Base-by-base conservation (phyloP, 805 yeast genomes). In the Candida ponderosae region DNA sequence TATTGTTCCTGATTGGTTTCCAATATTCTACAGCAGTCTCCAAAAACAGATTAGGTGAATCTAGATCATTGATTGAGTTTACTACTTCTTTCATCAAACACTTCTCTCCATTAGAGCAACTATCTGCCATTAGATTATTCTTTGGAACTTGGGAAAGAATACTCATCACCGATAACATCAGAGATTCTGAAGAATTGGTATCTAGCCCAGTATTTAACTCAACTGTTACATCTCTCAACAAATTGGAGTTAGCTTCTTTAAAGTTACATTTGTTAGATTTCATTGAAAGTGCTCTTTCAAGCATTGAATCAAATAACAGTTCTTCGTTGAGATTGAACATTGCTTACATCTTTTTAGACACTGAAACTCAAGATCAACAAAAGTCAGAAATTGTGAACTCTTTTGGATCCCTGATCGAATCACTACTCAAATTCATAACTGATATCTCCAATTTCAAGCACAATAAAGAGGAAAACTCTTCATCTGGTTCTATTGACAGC, bases 1-100 rank as follows among this genome's bases (percentile, higher is more conserved):
- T 90, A 33, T 57, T 90, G 44, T 80, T 85, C 50, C 68, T 93
- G 48, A 72, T 90, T 51, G 90, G 94, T 37, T 85, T 77, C 53
- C 95, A 87, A 54, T 84, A 76, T 51, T 74, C 79, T 8, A 65
- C 66, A 23, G 65, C 76, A 15, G 59, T 70, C 33, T 51, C 62
- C 15, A 77, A 72, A 46, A 75, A 75, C 51, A 82, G 78, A 53
- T 56, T 66, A 34, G 72, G 76, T 29, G 96, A 87, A 38, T 74
- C 86, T 30, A 72, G 73, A 43, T 66, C 81, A 1, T 59, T 84
- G 29, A 63, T 79, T 39, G 95, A 85, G 46, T 90, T 90, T 56
- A 68, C 81, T 2, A 66, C 77, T 14, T 65, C 85, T 0, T 82
- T 88, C 54, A 54, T 86, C 58, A 75, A 78, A 42, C 72, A 73